Conservation (phyloP, 2,329 filamentous ascomycete genomes). For the Talaromyces sp. region DNA sequence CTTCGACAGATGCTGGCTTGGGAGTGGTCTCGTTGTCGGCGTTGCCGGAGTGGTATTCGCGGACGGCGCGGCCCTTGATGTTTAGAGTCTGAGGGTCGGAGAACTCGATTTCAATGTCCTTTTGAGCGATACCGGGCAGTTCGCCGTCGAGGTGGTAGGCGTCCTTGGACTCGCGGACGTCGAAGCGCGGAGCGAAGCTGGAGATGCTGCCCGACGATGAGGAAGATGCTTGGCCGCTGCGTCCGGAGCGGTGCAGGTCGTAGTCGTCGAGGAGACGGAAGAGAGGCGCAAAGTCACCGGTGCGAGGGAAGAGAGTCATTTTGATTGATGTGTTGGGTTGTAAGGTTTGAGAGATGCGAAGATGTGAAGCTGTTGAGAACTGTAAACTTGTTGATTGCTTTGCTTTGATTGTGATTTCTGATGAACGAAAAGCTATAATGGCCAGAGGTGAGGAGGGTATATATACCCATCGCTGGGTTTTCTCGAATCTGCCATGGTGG, state of each 20-base stretch:
- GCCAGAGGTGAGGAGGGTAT: background rate
- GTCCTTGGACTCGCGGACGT: conserved; percentile 40
- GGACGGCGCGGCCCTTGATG: conserved; percentile 37
- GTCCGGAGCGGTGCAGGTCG: conserved; percentile 23
- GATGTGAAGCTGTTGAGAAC: background rate
- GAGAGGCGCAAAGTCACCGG: conserved; percentile 34
- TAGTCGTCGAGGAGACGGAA: conserved; percentile 40
- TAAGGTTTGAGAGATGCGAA: background rate
- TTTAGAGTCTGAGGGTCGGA: conserved; percentile 40
- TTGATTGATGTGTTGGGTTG: background rate
- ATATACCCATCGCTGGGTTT: conserved; percentile 13
- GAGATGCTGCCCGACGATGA: background rate
- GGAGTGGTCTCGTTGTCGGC: background rate
- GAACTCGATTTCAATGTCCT: conserved; percentile 43
- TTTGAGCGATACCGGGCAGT: conserved; percentile 41
- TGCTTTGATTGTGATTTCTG: background rate
- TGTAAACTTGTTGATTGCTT: background rate
- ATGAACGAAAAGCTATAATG: background rate
- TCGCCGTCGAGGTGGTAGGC: conserved; percentile 43
- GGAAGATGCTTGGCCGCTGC: conserved; percentile 13
- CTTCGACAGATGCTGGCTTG: conserved; percentile 16
- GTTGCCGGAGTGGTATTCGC: conserved; percentile 22
- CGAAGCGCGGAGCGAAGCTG: conserved; percentile 40
- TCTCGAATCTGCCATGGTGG: conserved; percentile 14
- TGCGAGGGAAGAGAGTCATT: conserved; percentile 23